Percentiles rank a stretch among this genome's conserved stretches.
phyloP scores from a whole-genome alignment of 2,329 filamentous ascomycete species.

The Pseudogymnoascus sp. region DNA sequence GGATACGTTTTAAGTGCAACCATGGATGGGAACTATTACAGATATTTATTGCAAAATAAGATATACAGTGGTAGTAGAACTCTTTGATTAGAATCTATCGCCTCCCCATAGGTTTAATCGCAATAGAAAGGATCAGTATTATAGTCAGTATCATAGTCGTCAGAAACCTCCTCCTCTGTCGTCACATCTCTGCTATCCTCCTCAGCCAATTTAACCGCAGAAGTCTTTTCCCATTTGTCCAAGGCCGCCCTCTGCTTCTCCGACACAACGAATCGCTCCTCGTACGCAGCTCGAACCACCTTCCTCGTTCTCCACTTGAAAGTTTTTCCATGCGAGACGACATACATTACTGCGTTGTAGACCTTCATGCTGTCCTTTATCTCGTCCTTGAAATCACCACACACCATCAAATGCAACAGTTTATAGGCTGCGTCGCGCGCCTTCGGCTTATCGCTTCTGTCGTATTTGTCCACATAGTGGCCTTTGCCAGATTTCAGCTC shows the following conservation, averaged over 20 bases:
- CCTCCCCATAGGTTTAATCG: no score
- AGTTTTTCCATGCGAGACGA: conserved; percentile 24
- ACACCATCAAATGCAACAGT: conserved; percentile 22
- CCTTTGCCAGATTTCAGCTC: conserved; percentile 21
- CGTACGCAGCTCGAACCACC: conserved; percentile 21
- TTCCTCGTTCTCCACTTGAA: conserved; percentile 24
- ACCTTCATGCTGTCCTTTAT: conserved; percentile 19
- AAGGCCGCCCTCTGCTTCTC: conserved; percentile 23
- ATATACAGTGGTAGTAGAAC: neutral
- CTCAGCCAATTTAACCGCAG: neutral
- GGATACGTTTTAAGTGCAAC: neutral
- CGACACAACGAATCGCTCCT: conserved; percentile 22
- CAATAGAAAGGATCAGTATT: neutral
- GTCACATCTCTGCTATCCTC: conserved; percentile 13
- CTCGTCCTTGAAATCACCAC: conserved; percentile 19
- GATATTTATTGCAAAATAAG: neutral
- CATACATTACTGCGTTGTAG: conserved; percentile 23
- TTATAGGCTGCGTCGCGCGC: conserved; percentile 25
- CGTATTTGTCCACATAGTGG: conserved; percentile 18
- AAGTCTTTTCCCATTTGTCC: conserved; percentile 21
- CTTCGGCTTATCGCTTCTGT: conserved; percentile 12
- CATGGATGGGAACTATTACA: neutral
- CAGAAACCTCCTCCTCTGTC: conserved; percentile 13
- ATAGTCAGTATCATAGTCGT: conserved; percentile 8
- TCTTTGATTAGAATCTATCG: neutral